Evolutionary conservation across 2,329 filamentous ascomycete genomes (phyloP).

Genomic region (Pestalotiopsis sp.): DNA sequence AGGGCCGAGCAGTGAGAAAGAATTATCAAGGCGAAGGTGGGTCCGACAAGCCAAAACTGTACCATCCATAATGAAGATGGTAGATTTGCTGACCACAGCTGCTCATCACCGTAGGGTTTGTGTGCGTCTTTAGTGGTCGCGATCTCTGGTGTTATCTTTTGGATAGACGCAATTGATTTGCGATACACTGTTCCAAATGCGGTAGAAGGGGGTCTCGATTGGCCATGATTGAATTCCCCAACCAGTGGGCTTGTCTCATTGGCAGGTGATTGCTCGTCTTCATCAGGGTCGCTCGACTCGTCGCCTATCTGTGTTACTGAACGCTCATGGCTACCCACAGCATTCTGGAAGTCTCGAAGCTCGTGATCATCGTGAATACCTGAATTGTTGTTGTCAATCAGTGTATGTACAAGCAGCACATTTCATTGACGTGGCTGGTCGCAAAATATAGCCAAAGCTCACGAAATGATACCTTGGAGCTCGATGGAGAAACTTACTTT

Average conservation of each 20-base stretch:
- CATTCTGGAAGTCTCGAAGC: neutral
- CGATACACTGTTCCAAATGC: constrained; percentile 60
- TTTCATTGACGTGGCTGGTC: neutral
- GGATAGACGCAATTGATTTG: constrained; percentile 44
- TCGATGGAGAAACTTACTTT: neutral
- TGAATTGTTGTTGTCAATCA: neutral
- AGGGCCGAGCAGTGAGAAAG: neutral
- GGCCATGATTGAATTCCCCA: constrained; percentile 66
- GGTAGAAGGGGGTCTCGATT: constrained; percentile 57
- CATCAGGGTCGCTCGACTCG: neutral
- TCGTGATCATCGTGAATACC: neutral
- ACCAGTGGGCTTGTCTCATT: constrained; percentile 76
- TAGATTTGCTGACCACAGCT: constrained; percentile 79
- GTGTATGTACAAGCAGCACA: neutral
- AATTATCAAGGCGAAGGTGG: constrained; percentile 67
- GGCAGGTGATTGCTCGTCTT: neutral
- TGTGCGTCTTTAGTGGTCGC: constrained; percentile 22
- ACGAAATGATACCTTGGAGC: accelerated
- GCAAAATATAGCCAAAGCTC: neutral
- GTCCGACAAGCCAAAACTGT: constrained; percentile 84
- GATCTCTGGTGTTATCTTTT: constrained; percentile 30
- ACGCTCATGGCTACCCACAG: neutral
- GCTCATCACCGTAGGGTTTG: constrained; percentile 69
- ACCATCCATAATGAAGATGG: constrained; percentile 86
- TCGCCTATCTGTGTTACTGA: neutral